Base-by-base conservation (phyloP, 441 rosid genomes). In the Gossypium laxum region DNA sequence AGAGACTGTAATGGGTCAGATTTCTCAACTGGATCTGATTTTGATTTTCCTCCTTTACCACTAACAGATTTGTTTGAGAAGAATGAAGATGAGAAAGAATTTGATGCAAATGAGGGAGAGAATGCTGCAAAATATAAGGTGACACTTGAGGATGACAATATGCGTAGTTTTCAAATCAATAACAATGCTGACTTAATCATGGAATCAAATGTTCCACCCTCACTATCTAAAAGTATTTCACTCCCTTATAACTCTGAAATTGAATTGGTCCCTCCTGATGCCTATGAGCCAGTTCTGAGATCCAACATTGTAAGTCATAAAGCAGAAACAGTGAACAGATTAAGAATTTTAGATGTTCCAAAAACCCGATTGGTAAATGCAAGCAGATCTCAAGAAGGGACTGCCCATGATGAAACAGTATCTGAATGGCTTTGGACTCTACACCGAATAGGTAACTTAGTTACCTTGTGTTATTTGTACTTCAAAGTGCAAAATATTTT, bases 351-450 rank as follows among this genome's bases (percentile, higher is more conserved):
- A 70, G 90, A 86, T 85, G 83, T 68, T 71, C 85, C 86, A 4
- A 89, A 83, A 77, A 66, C 82, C 61, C 74, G 89, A 17, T 79
- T 84, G 67, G 70, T 79, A 74, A 84, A 84, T 72, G 77, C 83
- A 52, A 67, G 80, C 62, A 59, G 80, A 41, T 78, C 88, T 64
- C 76, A 56, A 19, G 85, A 77, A 74, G 86, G 80, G 71, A 69
- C 80, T 48, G 82, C 77, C 59, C 80, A 77, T 57, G 89, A 85
- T 68, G 90, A 86, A 62, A 82, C 86, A 76, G 87, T 85, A 60
- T 87, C 97, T 78, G 97, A 93, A 77, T 93, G 97, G 97, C 96
- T 87, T 77, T 91, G 97, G 98, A 93, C 92, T 54, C 73, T 91
- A 84, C 97, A 93, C 76, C 86, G 84, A 50, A 91, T 93, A 79